Conservation (phyloP, 495 filamentous ascomycete genomes). For the Bathelium albidoporum region DNA sequence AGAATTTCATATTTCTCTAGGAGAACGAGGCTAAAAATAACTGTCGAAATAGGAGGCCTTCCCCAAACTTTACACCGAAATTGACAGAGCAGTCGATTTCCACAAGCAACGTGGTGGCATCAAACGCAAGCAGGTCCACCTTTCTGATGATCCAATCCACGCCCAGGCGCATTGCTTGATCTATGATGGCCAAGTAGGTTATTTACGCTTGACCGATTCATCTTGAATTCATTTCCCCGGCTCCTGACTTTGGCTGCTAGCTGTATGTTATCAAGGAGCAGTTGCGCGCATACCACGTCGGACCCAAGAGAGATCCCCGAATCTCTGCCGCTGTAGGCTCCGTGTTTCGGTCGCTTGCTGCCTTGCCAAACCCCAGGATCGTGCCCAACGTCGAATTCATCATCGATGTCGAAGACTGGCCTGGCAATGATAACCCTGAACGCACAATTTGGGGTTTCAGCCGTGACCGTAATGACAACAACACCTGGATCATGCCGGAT, state of each 20-base stretch:
- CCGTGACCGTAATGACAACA: constrained; percentile 14
- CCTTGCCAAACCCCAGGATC: constrained; percentile 1
- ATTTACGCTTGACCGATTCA: neutral
- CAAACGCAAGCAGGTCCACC: neutral
- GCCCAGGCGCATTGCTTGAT: neutral
- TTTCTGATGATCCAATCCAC: neutral
- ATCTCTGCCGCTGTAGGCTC: constrained; percentile 15
- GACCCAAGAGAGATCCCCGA: constrained; percentile 2
- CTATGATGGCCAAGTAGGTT: neutral
- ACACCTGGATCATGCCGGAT: constrained; percentile 28
- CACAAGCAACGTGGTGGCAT: constrained; percentile 10
- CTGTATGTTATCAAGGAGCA: constrained; percentile 18
- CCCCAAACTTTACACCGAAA: constrained; percentile 18
- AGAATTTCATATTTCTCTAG: neutral
- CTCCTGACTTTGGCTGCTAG: constrained; percentile 2
- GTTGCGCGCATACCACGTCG: neutral
- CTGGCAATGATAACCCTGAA: neutral
- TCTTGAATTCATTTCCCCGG: neutral
- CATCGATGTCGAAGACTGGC: constrained; percentile 19
- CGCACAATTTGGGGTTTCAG: constrained; percentile 18
- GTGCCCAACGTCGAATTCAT: constrained; percentile 25
- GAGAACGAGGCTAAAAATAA: neutral
- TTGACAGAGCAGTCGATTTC: constrained; percentile 18
- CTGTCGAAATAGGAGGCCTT: constrained; percentile 13
- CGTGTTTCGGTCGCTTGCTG: constrained; percentile 17